phyloP scores from a whole-genome alignment of 768 basidiomycete species.

The Hericium coralloides region DNA sequence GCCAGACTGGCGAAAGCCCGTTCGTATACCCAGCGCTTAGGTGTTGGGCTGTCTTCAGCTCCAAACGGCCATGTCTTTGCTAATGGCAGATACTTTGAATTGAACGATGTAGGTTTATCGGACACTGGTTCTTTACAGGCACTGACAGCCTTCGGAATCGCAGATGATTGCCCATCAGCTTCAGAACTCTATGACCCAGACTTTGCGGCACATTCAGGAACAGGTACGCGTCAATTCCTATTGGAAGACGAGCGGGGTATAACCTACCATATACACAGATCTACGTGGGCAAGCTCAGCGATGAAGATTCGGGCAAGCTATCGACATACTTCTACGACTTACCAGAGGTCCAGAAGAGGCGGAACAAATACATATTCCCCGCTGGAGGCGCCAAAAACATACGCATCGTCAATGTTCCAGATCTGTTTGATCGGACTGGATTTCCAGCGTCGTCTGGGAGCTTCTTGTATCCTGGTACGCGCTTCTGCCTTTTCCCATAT shows the following conservation, averaged over 20 bases:
- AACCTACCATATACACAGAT: conserved; percentile 27
- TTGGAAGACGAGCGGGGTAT: not conserved
- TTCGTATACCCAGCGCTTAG: conserved; percentile 26
- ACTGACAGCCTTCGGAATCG: not conserved
- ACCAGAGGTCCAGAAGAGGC: conserved; percentile 54
- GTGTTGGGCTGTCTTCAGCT: conserved; percentile 9
- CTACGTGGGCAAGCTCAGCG: conserved; percentile 47
- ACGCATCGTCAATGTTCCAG: conserved; percentile 45
- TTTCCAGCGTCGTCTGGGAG: conserved; percentile 32
- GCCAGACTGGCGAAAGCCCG: conserved; percentile 17
- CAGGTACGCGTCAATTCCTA: conserved; percentile 34
- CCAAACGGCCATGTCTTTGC: conserved; percentile 32
- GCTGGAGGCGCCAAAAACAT: conserved; percentile 35
- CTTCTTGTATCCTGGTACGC: conserved; percentile 61
- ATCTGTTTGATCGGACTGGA: conserved; percentile 39
- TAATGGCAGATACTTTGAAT: conserved; percentile 30
- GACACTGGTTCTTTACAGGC: no score
- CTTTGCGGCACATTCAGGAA: conserved; percentile 66
- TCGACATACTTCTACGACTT: conserved; percentile 86
- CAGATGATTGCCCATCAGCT: conserved; percentile 62
- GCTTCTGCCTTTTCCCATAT: not conserved
- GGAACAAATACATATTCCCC: conserved; percentile 74
- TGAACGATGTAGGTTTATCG: conserved; percentile 4
- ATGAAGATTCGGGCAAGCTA: conserved; percentile 41
- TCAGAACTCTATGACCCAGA: conserved; percentile 47